Evolutionary conservation across 106 monocot species (phyloP), one percentile per base, ranked within the genome.

Genomic region (Triglochin maritima): DNA sequence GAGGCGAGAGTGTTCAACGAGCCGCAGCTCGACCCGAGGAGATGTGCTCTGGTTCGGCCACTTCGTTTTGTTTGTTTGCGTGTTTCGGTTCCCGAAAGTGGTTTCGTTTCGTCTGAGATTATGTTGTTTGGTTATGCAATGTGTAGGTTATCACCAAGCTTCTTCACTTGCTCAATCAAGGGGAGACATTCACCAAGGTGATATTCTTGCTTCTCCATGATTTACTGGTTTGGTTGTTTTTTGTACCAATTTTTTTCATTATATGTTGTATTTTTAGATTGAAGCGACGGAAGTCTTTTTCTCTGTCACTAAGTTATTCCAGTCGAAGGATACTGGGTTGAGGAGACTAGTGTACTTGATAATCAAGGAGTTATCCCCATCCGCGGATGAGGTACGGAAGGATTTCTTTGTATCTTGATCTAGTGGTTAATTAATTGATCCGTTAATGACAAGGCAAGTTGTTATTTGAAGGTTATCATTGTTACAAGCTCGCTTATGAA

Each of bases 401-500:
- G 8, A 11, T 7, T 9, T 67, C 44, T 41, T 74, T 44, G 45
- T 55, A 4, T 46, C 16, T 64, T 49, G 11, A n/a, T 29, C 29
- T 29, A 29, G 29, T 29, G 29, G 29, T 29, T 29, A 29, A 29
- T 29, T 29, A 17, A 12, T 46, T 13, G 11, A 6, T 44, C 55
- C 3, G 2, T 15, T 49, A 14, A 51, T 79, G 49, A 58, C 3
- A 70, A 43, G 16, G 65, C 43, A 29, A 66, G 29, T 29, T 4
- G 2, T 11, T 53, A 5, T 9, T 60, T 71, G 13, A 69, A 99
- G 98, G 98, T 92, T 60, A 92, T 99, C 66, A 99, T 99, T 65
- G 98, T 99, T 71, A 99, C 98, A 6, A 99, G 98, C 57, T 99
- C 98, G 7, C 72, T 99, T 72, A 99, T 99, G 98, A 99, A 99